These are phyloP conservation scores for Westerdykella sp. DNA, from an alignment of 2,329 filamentous ascomycete genomes.

Conservation along the genomic window DNA sequence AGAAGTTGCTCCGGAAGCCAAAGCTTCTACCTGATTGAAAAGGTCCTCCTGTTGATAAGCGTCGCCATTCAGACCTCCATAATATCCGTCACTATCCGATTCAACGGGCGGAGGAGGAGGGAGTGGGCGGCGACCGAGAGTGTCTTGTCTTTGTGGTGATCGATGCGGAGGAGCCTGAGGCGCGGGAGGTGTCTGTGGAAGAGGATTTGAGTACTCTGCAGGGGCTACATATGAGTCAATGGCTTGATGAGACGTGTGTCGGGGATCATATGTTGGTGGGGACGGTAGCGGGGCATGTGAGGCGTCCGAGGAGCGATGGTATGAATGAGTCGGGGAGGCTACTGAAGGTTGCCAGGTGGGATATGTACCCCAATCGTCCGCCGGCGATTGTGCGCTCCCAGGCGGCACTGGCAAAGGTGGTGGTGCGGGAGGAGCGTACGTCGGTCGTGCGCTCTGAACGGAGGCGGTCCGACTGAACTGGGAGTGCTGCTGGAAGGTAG, in stretches of 20 bases:
- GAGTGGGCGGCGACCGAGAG: conserved; percentile 51
- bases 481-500: conserved; percentile 25
- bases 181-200: conserved; percentile 45
- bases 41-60: conserved; percentile 49
- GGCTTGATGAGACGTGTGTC: conserved; percentile 28
- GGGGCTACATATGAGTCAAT: conserved; percentile 1
- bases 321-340: conserved; percentile 17
- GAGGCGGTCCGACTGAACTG: conserved; percentile 29
- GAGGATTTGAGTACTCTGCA: conserved; percentile 29
- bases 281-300: conserved; percentile 33
- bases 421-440: conserved; percentile 33
- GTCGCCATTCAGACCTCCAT: conserved; percentile 29
- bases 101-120: conserved; percentile 54
- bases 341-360: conserved; percentile 23
- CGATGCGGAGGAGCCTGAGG: conserved; percentile 42
- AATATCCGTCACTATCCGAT: conserved; percentile 38
- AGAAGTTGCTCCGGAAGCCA: conserved; percentile 33
- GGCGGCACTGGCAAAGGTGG: conserved; percentile 34
- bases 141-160: conserved; percentile 47
- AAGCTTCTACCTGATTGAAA: conserved; percentile 52
- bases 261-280: conserved; percentile 25
- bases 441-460: conserved; percentile 23
- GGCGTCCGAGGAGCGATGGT: conserved; percentile 22
- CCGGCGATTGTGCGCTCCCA: conserved; percentile 25
- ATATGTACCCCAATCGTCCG: conserved; percentile 33